A percentile compares a stretch with the other conserved stretches of the same genome.
phyloP scores from a whole-genome alignment of 169 alveolate genomes.

The Eimeria maxima region DNA sequence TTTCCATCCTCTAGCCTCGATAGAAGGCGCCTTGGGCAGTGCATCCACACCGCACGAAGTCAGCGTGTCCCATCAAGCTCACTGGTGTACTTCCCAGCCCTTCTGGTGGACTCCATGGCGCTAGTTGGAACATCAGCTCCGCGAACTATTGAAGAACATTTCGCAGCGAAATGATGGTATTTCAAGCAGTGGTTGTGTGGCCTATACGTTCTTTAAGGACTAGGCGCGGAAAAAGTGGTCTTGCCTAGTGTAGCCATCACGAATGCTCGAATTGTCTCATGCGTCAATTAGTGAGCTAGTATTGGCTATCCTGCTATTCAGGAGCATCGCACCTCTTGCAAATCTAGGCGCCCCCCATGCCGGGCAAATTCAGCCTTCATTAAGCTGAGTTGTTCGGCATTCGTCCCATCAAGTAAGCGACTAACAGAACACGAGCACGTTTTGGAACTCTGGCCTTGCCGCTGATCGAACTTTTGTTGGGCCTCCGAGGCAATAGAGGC shows the following conservation, averaged over 20 bases:
- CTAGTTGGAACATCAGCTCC: slow-evolving; percentile 40
- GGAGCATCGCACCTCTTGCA: slow-evolving; percentile 17
- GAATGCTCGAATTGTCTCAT: too few species aligned
- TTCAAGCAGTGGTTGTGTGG: background rate
- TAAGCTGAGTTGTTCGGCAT: slow-evolving; percentile 33
- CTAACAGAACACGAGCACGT: slow-evolving; percentile 50
- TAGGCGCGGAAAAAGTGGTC: too few species aligned
- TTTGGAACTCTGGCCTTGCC: slow-evolving; percentile 8
- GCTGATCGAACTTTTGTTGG: background rate
- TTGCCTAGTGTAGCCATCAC: too few species aligned
- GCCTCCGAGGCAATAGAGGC: background rate
- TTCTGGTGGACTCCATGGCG: slow-evolving; percentile 33
- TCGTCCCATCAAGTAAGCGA: slow-evolving; percentile 47
- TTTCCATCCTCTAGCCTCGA: background rate
- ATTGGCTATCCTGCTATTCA: background rate
- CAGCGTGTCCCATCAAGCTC: background rate
- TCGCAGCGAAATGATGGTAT: background rate
- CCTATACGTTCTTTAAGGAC: too few species aligned
- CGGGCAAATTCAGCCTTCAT: slow-evolving; percentile 67
- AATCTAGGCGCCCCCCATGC: slow-evolving; percentile 59
- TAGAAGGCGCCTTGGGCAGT: background rate
- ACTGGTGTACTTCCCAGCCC: background rate
- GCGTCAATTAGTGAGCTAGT: background rate
- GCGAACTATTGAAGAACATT: slow-evolving; percentile 42
- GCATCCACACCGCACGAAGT: background rate